These are phyloP conservation scores for Larix kaempferi DNA, from an alignment of 75 land plant species.

Conservation along the genomic window DNA sequence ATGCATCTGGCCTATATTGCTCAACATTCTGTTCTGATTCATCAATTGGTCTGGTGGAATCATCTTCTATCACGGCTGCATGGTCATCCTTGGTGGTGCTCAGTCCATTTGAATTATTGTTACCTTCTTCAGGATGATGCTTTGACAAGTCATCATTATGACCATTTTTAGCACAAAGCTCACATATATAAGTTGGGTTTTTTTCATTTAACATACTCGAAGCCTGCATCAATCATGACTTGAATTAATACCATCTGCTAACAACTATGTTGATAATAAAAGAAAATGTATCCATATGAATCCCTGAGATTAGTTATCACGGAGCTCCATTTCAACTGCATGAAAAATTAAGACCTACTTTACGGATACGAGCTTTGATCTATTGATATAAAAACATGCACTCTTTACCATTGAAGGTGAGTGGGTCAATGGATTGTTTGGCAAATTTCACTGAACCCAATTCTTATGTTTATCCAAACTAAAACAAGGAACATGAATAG, in stretches of 20 bases:
- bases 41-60: constrained; percentile 10
- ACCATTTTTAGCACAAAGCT: constrained; percentile 59
- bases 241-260: not conserved
- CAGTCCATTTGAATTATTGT: not conserved
- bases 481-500: too few relatives aligned
- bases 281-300: not conserved
- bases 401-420: not conserved
- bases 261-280: not conserved
- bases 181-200: constrained; percentile 50
- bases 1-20: not conserved
- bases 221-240: constrained; percentile 11
- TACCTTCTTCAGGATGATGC: not conserved
- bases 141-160: constrained; percentile 20
- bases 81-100: not conserved
- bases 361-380: not conserved
- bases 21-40: constrained; percentile 6
- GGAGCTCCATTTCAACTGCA: not conserved
- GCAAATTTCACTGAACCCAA: too few relatives aligned
- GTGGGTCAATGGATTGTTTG: not conserved
- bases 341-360: not conserved
- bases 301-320: not conserved
- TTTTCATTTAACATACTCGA: not conserved
- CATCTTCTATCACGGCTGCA: not conserved
- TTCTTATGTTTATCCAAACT: too few relatives aligned
- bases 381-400: not conserved